Evolutionary conservation across 192 early-diverging fungal species (phyloP).

Genomic region (Podila minutissima): DNA sequence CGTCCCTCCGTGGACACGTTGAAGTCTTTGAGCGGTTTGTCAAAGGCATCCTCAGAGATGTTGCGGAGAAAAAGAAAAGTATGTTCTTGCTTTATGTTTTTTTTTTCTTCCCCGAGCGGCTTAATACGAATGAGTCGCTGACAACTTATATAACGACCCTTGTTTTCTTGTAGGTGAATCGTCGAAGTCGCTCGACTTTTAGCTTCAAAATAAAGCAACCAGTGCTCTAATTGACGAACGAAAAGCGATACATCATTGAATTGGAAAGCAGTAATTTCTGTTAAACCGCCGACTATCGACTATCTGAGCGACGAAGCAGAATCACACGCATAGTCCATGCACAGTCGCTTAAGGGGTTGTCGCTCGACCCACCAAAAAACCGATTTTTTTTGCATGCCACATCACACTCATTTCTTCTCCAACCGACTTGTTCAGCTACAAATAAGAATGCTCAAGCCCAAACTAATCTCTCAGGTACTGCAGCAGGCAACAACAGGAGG

Average conservation of each 20-base stretch:
- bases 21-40: constrained; percentile 78
- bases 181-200: constrained; percentile 22
- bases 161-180: constrained; percentile 3
- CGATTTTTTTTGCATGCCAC: too few species aligned
- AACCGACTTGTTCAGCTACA: background rate
- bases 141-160: background rate
- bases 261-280: too few species aligned
- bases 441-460: constrained; percentile 65
- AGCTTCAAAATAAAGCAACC: background rate
- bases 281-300: too few species aligned
- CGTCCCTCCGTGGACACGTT: constrained; percentile 67
- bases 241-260: too few species aligned
- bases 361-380: too few species aligned
- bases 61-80: constrained; percentile 50
- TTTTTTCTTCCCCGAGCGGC: too few species aligned
- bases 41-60: constrained; percentile 53
- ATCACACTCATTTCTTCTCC: too few species aligned
- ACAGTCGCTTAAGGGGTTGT: too few species aligned
- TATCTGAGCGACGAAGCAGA: too few species aligned
- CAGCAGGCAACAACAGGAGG: constrained; percentile 64
- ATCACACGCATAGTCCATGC: too few species aligned
- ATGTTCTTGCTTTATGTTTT: constrained; percentile 10
- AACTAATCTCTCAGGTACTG: constrained; percentile 68
- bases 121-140: too few species aligned
- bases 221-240: background rate